Base-by-base conservation (phyloP, 768 basidiomycete genomes). In the Pleurotus giganteus region DNA sequence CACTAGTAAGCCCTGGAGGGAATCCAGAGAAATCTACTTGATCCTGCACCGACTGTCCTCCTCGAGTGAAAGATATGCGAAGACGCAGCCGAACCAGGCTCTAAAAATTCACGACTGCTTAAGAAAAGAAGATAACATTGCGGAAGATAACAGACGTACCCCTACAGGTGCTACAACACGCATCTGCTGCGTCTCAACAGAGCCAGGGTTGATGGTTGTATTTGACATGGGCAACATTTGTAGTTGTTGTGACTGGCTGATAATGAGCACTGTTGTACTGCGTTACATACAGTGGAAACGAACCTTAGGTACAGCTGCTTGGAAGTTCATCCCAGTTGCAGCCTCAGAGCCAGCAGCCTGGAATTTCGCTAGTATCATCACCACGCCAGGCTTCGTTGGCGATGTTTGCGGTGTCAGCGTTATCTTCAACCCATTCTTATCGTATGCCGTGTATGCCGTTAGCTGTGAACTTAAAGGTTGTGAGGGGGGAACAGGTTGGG, bases 221-320 rank as follows among this genome's bases (percentile, higher is more conserved):
- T 87, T 94, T 4, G 94, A 94, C 89, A 98, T 98, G 4, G 96
- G 93, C 55, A 94, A 78, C 96, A 99, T 99, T 69, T 98, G 95
- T 54, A 99, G 70, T 67, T 97, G 94, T 71, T 97, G 95, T 0
- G 94, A 91, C 93, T 98, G 64, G 2, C 54, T 43, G 4, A 28
- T n/a, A n/a, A 37, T 11, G 4, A 43, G 47, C 12, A 53, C 8
- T 24, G 15, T 56, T 15, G 17, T 34, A 42, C 28, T 9, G 27
- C 24, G 6, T 6, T 54, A 23, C 26, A 29, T 9, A 5, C 24
- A 54, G 15, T 17, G 28, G 36, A 41, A 24, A 28, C 55, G 17
- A 23, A 57, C 56, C 23, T 53, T 53, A 5, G 52, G 56, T 21
- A 42, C 56, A 23, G 56, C 97, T 36, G 94, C 97, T 68, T 98